Base-by-base conservation (phyloP, 345 rosid genomes). In the Capsella bursapastoris region DNA sequence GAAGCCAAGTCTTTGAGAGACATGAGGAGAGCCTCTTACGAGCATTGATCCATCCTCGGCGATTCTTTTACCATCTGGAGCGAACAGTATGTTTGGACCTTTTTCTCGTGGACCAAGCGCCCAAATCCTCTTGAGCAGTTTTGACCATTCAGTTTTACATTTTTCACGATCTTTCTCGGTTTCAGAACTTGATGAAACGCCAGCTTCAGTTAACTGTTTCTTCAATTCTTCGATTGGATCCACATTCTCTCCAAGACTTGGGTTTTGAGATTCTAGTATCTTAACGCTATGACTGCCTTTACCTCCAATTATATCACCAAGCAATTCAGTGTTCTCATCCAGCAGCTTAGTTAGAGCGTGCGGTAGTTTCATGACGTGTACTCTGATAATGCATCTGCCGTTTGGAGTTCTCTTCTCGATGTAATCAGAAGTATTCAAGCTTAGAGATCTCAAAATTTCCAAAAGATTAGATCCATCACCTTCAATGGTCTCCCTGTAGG, bases 71-170 rank as follows among this genome's bases (percentile, higher is more conserved):
- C 78, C 67, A 77, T 90, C 89, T 15, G 97, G 93, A 68, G 86
- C 81, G 61, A 95, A 92, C 71, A 95, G 92, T 57, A 95, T 85
- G 78, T 95, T 90, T 14, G 99, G 96, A 66, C 97, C 99, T 63
- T 85, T 84, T 53, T 92, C 97, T 73, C 93, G 82, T 38, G 99
- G 97, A 74, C 97, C 99, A 66, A 95, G 86, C 34, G 97, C 92
- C 97, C 99, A 91, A 13, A 91, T 91, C 77, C 89, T 87, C 80
- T 52, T 80, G 48, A 91, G 84, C 79, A 89, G 35, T 55, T 89
- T 85, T 25, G 81, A 80, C 97, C 97, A 89, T 78, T 88, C 82
- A 7, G 77, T 77, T 84, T 78, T 86, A 77, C 86, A 85, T 68
- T 87, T 90, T 71, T 88, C 89, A 6, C 71, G 76, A 68, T 87